Evolutionary conservation across 148 eudicot genomes (phyloP).

Genomic region (Vaccinium corymbosum): DNA sequence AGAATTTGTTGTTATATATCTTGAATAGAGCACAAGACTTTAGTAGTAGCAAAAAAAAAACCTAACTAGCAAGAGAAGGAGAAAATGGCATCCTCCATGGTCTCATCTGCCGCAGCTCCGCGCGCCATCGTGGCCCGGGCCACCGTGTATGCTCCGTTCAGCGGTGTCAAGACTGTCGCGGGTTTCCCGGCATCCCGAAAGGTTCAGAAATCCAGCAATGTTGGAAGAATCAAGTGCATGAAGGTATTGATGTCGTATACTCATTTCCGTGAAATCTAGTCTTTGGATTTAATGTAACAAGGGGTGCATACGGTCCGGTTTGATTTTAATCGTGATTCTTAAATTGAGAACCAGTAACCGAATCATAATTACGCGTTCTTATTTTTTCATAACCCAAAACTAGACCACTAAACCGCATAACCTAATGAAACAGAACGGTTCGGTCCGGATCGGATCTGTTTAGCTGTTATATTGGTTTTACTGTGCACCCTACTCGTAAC

Average conservation of each 20-base stretch:
- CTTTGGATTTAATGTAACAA: not conserved
- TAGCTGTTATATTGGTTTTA: too few species aligned
- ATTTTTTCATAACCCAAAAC: too few species aligned
- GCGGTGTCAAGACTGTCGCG: slow-evolving; percentile 36
- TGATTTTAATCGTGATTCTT: too few species aligned
- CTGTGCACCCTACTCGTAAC: too few species aligned
- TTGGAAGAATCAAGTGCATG: slow-evolving; percentile 54
- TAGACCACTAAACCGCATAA: too few species aligned
- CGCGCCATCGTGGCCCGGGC: slow-evolving; percentile 37
- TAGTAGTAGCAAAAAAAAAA: not conserved
- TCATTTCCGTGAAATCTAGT: not conserved
- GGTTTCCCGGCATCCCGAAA: slow-evolving; percentile 41
- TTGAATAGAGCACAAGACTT: not conserved
- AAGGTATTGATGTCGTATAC: slow-evolving; percentile 23
- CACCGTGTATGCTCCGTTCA: slow-evolving; percentile 47
- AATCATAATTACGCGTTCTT: too few species aligned
- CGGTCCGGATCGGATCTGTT: too few species aligned
- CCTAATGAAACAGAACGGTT: too few species aligned
- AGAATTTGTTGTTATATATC: slow-evolving; percentile 14
- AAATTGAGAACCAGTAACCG: too few species aligned
- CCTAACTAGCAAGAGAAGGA: not conserved
- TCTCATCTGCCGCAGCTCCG: slow-evolving; percentile 31
- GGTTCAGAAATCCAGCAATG: slow-evolving; percentile 43
- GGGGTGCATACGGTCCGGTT: too few species aligned
- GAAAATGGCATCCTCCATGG: slow-evolving; percentile 26